Base-by-base conservation (phyloP, 768 basidiomycete genomes). In the Porpolomopsis calyptriformis region DNA sequence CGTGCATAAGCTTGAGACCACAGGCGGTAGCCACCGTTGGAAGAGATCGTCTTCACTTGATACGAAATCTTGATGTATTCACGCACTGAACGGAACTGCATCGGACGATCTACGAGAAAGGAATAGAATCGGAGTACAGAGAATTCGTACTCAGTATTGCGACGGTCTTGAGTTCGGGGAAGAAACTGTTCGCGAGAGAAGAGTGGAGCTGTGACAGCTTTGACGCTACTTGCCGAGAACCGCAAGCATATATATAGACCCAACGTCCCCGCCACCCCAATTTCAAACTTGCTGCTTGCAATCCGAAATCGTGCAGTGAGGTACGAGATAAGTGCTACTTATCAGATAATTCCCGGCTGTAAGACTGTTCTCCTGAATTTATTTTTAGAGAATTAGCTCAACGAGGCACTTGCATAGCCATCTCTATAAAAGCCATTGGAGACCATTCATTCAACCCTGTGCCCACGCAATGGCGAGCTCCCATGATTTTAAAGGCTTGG, bases 191-290 rank as follows among this genome's bases (percentile, higher is more conserved):
- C 9, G 34, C 34, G 19, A 9, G 9, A 3, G 34, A 35, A 35
- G 34, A n/a, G n/a, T n/a, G n/a, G n/a, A n/a, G n/a, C n/a, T n/a
- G n/a, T n/a, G n/a, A n/a, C n/a, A n/a, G n/a, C 31, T 40, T 11
- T 10, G 9, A 10, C 38, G 9, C 45, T 44, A 50, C 19, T 8
- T 45, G 39, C 23, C 37, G n/a, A 43, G 19, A 27, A 50, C 16
- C 44, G 25, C 26, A 33, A 43, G 23, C 18, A 45, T 40, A 31
- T 31, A 31, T 31, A 31, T 31, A n/a, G n/a, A n/a, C n/a, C n/a
- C n/a, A n/a, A n/a, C n/a, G n/a, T n/a, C n/a, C n/a, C n/a, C n/a
- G n/a, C n/a, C n/a, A n/a, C n/a, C n/a, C n/a, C n/a, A n/a, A n/a
- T n/a, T n/a, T n/a, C n/a, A n/a, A n/a, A n/a, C n/a, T n/a, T n/a